Percentiles rank a stretch among this genome's conserved stretches.
These are phyloP conservation scores for Mollisiaceae sp. DNA, from an alignment of 2,329 filamentous ascomycete genomes.

Conservation along the genomic window DNA sequence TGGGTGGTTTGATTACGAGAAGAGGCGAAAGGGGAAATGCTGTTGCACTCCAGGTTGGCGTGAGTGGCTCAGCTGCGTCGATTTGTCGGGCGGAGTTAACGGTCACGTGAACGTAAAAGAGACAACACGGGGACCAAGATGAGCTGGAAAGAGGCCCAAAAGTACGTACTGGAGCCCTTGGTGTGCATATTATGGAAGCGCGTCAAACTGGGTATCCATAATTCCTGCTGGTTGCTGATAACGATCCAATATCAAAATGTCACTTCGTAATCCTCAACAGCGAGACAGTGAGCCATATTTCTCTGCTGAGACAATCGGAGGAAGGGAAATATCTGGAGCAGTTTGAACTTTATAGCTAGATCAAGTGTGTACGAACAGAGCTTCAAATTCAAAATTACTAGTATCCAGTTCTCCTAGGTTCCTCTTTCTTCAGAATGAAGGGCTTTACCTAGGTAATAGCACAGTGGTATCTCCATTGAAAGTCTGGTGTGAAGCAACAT, in stretches of 20 bases:
- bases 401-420: neutral
- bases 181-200: neutral
- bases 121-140: neutral
- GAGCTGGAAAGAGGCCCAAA: neutral
- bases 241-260: neutral
- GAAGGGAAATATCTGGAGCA: too few species aligned
- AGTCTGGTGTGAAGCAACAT: neutral
- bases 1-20: constrained; percentile 14
- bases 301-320: neutral
- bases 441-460: neutral
- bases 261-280: neutral
- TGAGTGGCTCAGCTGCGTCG: constrained; percentile 21
- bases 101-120: neutral
- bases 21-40: constrained; percentile 21
- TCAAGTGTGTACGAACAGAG: too few species aligned
- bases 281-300: neutral
- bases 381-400: too few species aligned
- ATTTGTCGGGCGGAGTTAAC: constrained; percentile 2
- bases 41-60: constrained; percentile 16
- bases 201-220: neutral
- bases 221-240: neutral
- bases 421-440: neutral
- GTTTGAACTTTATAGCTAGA: too few species aligned
- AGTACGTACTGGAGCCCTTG: neutral
- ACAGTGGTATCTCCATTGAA: neutral